Evolutionary conservation across 257 asterid species (phyloP).

Genomic region (Solanum medicagineum): DNA sequence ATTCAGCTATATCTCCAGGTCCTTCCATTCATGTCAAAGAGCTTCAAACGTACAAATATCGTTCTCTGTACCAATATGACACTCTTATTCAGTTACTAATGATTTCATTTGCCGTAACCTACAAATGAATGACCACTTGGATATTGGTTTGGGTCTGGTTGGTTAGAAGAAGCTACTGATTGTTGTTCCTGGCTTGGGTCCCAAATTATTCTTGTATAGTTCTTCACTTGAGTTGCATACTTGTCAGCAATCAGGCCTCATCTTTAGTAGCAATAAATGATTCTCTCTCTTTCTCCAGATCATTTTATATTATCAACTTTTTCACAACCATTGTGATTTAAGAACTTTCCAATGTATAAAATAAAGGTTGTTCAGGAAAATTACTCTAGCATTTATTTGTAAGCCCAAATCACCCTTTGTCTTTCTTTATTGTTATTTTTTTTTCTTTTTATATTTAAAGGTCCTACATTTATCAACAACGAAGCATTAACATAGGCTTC

Average conservation of each 20-base stretch:
- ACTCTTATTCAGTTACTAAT: background rate
- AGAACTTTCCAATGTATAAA: background rate
- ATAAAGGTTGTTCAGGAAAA: background rate
- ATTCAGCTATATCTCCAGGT: background rate
- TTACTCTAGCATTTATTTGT: background rate
- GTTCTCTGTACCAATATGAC: background rate
- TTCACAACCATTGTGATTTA: background rate
- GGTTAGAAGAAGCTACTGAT: background rate
- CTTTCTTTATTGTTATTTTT: background rate
- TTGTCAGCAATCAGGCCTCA: background rate
- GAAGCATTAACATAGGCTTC: background rate
- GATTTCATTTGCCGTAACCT: background rate
- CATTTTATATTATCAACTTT: background rate
- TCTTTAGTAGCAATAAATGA: background rate
- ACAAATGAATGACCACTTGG: background rate
- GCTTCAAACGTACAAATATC: background rate
- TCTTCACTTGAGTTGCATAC: background rate
- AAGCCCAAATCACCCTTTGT: background rate
- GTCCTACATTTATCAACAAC: background rate
- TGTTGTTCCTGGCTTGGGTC: background rate
- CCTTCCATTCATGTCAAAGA: background rate
- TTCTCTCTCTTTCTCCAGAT: background rate
- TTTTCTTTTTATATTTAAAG: background rate
- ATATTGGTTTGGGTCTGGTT: background rate
- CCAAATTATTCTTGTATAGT: background rate